Conservation (phyloP, 2,329 filamentous ascomycete species). For the Juglanconis sp. region DNA sequence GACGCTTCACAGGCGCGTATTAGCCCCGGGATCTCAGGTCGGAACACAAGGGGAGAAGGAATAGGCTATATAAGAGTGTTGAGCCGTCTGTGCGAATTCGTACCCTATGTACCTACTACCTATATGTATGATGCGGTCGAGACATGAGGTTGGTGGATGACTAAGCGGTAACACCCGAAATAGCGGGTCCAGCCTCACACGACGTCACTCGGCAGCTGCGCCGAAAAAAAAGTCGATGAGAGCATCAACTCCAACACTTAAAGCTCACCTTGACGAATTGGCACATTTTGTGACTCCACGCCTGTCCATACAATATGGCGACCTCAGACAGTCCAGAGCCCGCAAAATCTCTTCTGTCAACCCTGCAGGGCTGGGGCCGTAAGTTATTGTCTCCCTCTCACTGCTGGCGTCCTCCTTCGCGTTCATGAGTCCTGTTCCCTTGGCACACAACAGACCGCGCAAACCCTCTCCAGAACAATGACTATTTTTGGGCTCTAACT, state of each 20-base stretch:
- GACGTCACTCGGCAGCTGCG: no score
- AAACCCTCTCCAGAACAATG: not conserved
- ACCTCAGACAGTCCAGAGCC: conserved; percentile 17
- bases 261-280: no score
- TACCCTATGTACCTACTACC: no score
- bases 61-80: no score
- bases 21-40: no score
- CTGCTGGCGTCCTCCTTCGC: not conserved
- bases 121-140: no score
- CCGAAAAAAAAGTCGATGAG: not conserved
- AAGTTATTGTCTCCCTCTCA: conserved; percentile 28
- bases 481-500: not conserved
- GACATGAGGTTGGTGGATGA: no score
- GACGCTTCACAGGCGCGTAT: no score
- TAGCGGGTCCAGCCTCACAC: no score
- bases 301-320: not conserved
- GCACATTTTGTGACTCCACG: not conserved
- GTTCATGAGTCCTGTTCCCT: not conserved
- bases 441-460: conserved; percentile 3
- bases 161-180: no score
- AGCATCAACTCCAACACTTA: not conserved
- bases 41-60: no score
- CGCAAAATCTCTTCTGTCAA: conserved; percentile 31
- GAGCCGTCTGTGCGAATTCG: no score
- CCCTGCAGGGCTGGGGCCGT: conserved; percentile 49